A percentile compares a stretch with the other conserved stretches of the same genome.
Conservation (phyloP, 1,284 basidiomycete genomes). For the Ceratobasidium sp. region DNA sequence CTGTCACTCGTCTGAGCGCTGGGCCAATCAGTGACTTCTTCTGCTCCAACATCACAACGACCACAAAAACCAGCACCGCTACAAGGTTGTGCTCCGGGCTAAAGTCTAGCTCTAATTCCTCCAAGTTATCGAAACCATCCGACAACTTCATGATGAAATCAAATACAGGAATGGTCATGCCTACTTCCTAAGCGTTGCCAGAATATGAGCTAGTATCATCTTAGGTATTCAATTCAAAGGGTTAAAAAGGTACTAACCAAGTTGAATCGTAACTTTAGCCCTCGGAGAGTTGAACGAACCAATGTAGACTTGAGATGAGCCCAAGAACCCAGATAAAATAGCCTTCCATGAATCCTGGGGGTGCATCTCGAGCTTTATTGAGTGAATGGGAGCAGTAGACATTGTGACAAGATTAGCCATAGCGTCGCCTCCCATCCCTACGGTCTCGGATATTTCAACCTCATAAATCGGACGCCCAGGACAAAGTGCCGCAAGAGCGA, state of each 20-base stretch:
- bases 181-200: neutral
- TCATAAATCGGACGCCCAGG: conserved; percentile 1
- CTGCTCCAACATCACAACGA: neutral
- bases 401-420: neutral
- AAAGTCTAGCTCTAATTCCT: neutral
- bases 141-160: neutral
- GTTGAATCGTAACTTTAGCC: neutral
- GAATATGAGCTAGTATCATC: neutral
- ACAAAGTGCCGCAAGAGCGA: conserved; percentile 6
- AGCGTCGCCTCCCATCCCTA: neutral
- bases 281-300: neutral
- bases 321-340: neutral
- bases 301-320: neutral
- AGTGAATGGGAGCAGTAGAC: conserved; percentile 3
- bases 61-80: neutral
- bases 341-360: neutral
- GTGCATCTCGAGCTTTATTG: neutral
- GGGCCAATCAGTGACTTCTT: neutral
- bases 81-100: neutral
- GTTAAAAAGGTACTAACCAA: neutral
- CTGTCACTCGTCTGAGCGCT: neutral
- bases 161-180: neutral
- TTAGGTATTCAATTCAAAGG: neutral
- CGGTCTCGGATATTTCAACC: neutral
- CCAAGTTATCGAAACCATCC: neutral